Conservation (phyloP, 441 rosid species). For the Corymbia citriodora region DNA sequence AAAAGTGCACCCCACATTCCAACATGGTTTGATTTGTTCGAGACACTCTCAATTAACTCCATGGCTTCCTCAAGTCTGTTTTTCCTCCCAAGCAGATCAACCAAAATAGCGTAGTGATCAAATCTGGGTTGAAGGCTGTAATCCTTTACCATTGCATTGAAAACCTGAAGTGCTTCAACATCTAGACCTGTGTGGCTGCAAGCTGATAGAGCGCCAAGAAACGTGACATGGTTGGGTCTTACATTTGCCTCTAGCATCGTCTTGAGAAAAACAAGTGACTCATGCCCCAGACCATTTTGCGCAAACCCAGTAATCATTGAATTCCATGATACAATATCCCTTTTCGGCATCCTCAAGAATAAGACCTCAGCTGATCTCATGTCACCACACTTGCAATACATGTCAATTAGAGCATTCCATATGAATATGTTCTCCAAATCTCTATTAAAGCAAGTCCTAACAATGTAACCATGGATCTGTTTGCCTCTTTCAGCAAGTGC, state of each 20-base stretch:
- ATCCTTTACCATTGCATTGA: constrained; percentile 27
- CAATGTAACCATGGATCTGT: constrained; percentile 34
- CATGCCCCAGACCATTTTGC: constrained; percentile 18
- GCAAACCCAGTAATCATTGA: constrained; percentile 31
- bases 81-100: constrained; percentile 47
- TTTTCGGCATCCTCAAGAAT: constrained; percentile 27
- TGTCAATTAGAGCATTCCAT: constrained; percentile 29
- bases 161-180: constrained; percentile 27
- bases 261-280: constrained; percentile 9
- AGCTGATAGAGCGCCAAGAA: constrained; percentile 33
- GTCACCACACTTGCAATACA: constrained; percentile 47
- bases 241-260: constrained; percentile 16
- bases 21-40: constrained; percentile 21
- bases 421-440: constrained; percentile 27
- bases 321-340: constrained; percentile 46
- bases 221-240: constrained; percentile 35
- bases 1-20: constrained; percentile 50
- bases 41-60: constrained; percentile 25
- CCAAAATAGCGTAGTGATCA: constrained; percentile 44
- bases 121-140: constrained; percentile 21
- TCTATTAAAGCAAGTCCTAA: constrained; percentile 15
- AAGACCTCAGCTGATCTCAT: constrained; percentile 25
- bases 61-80: constrained; percentile 39
- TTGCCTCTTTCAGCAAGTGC: constrained; percentile 41
- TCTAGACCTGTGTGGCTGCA: constrained; percentile 44